Evolutionary conservation across 2,329 filamentous ascomycete genomes (phyloP).

Genomic region (Neopestalotiopsis sp.): DNA sequence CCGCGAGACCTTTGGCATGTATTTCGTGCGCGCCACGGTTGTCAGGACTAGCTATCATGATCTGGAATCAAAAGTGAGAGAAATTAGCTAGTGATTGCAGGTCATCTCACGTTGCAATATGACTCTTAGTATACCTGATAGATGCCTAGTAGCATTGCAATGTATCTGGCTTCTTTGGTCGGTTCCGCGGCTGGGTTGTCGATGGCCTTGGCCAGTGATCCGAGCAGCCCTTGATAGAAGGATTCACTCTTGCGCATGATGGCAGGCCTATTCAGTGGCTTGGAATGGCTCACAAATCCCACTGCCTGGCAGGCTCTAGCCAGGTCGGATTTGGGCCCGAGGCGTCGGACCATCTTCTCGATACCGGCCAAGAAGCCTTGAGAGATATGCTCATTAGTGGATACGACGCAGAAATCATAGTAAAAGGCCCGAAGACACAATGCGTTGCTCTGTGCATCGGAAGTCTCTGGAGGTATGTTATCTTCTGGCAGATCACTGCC

Average conservation of each 20-base stretch:
- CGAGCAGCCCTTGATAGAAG: conserved; percentile 25
- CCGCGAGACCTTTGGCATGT: conserved; percentile 25
- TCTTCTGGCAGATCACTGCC: conserved; percentile 24
- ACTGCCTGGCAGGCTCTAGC: conserved; percentile 28
- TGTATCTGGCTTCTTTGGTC: conserved; percentile 20
- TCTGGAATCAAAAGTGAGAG: conserved; percentile 7
- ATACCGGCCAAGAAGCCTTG: conserved; percentile 25
- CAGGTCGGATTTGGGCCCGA: conserved; percentile 25
- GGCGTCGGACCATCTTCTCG: conserved; percentile 21
- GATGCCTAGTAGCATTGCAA: conserved; percentile 28
- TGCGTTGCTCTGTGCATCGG: conserved; percentile 22
- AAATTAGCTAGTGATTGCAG: not conserved
- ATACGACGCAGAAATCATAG: conserved; percentile 28
- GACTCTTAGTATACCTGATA: conserved; percentile 23
- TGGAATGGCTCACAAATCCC: conserved; percentile 25
- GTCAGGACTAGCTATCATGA: conserved; percentile 21
- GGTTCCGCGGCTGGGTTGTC: conserved; percentile 17
- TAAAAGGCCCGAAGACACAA: conserved; percentile 27
- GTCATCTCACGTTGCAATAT: not conserved
- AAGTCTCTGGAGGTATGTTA: conserved; percentile 20
- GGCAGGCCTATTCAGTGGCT: conserved; percentile 23
- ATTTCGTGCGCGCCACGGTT: conserved; percentile 21
- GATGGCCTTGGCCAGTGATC: conserved; percentile 22
- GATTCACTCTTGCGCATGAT: conserved; percentile 20
- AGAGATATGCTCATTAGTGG: conserved; percentile 25